These are phyloP conservation scores for Penicillium sp. DNA, from an alignment of 2,329 filamentous ascomycete genomes.

Conservation along the genomic window DNA sequence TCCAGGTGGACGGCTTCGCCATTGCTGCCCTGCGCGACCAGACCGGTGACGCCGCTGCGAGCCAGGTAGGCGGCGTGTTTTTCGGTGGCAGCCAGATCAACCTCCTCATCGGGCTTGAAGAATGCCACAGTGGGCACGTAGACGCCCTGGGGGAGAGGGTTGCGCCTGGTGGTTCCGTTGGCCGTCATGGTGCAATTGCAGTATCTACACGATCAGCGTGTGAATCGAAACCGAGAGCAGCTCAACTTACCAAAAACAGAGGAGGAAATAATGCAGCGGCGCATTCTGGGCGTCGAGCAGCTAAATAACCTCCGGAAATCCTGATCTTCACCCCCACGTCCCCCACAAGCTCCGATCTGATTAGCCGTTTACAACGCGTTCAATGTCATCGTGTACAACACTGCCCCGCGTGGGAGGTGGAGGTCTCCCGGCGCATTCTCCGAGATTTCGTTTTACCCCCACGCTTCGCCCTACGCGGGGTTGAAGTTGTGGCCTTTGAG, in stretches of 20 bases:
- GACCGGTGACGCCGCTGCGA: constrained; percentile 66
- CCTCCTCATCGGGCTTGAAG: constrained; percentile 65
- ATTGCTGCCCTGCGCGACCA: constrained; percentile 78
- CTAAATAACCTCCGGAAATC: constrained; percentile 15
- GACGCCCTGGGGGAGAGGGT: constrained; percentile 51
- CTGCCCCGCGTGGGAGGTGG: not conserved
- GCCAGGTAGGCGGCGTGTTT: constrained; percentile 67
- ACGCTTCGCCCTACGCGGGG: constrained; percentile 3
- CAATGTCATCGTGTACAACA: not conserved
- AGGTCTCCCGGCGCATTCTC: not conserved
- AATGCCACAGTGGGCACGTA: constrained; percentile 75
- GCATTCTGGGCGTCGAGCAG: not conserved
- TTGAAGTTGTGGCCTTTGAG: not conserved
- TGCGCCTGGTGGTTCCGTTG: constrained; percentile 21
- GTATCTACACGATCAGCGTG: not conserved
- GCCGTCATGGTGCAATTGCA: constrained; percentile 21
- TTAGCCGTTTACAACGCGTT: constrained; percentile 9
- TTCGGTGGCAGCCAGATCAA: constrained; percentile 62
- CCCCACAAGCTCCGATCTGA: constrained; percentile 8
- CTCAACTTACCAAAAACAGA: not conserved
- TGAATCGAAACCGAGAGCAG: not conserved
- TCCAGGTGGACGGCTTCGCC: constrained; percentile 79
- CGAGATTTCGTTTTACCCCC: not conserved
- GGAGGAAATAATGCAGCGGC: not conserved
- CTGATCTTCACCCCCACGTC: constrained; percentile 18